phyloP scores from a whole-genome alignment of 23 red algal species.

The Gracilaria domingensis region DNA sequence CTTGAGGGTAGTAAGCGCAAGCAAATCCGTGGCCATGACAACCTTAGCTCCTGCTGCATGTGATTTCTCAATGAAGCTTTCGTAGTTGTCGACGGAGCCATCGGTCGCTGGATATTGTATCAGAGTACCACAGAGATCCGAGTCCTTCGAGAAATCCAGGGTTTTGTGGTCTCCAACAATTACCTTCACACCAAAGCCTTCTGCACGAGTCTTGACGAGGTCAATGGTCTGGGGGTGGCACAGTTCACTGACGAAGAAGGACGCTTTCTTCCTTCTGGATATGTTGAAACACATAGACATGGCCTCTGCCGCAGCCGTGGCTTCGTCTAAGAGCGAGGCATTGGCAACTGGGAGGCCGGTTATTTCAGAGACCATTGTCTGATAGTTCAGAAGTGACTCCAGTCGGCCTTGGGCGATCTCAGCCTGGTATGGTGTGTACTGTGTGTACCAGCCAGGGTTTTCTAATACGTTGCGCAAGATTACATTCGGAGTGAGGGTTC shows the following conservation, averaged over 20 bases:
- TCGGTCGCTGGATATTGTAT: slow-evolving; percentile 98
- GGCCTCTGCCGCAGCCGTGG: slow-evolving; percentile 97
- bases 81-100: slow-evolving; percentile 80
- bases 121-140: slow-evolving; percentile 80
- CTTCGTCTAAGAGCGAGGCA: slow-evolving; percentile 94
- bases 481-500: slow-evolving; percentile 88
- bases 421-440: slow-evolving; percentile 99
- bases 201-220: slow-evolving; percentile 89
- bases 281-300: slow-evolving; percentile 96
- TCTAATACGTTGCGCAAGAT: slow-evolving; percentile 96
- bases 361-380: slow-evolving; percentile 97
- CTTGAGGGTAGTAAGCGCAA: slow-evolving; percentile 92
- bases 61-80: slow-evolving; percentile 57
- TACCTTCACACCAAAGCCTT: slow-evolving; percentile 92
- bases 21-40: slow-evolving; percentile 91
- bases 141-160: slow-evolving; percentile 45
- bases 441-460: slow-evolving; percentile 99
- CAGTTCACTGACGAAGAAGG: slow-evolving; percentile 89
- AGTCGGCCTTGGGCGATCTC: slow-evolving; percentile 98
- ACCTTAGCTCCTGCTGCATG: slow-evolving; percentile 88
- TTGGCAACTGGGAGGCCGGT: slow-evolving; percentile 98
- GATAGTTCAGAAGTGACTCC: slow-evolving; percentile 98
- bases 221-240: slow-evolving; percentile 95
- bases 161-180: slow-evolving; percentile 78
- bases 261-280: slow-evolving; percentile 79